phyloP scores from a whole-genome alignment of 2,329 filamentous ascomycete genomes.

The Erysiphe neolycopersici region DNA sequence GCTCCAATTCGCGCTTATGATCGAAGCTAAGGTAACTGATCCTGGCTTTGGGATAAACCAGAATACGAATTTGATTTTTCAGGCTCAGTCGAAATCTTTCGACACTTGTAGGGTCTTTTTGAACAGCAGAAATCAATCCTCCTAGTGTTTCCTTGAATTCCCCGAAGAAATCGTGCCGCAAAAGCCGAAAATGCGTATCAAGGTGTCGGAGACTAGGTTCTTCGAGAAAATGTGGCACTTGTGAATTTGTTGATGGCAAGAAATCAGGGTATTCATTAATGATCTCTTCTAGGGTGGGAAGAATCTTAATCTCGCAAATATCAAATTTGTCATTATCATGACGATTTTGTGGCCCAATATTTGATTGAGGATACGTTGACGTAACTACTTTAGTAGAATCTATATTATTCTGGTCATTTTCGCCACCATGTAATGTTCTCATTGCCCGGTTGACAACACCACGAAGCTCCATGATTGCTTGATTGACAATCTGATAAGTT shows the following conservation, averaged over 20 bases:
- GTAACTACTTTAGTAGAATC: constrained; percentile 2
- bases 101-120: constrained; percentile 3
- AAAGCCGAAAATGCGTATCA: constrained; percentile 9
- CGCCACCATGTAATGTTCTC: constrained; percentile 1
- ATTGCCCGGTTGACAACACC: constrained; percentile 4
- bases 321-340: constrained; percentile 1
- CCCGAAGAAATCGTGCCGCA: constrained; percentile 12
- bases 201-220: neutral
- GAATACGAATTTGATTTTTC: neutral
- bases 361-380: constrained; percentile 5
- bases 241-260: constrained; percentile 17
- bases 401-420: neutral
- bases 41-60: neutral
- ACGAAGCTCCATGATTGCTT: constrained; percentile 3
- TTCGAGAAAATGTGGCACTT: constrained; percentile 14
- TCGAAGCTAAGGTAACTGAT: neutral
- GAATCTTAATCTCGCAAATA: constrained; percentile 1
- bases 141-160: constrained; percentile 10
- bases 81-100: constrained; percentile 1
- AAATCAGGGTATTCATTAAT: constrained; percentile 16
- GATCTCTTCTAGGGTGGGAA: constrained; percentile 1
- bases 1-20: neutral
- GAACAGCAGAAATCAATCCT: constrained; percentile 4
- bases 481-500: constrained; percentile 2
- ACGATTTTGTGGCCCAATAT: constrained; percentile 2